Base-by-base conservation (phyloP, 768 basidiomycete species). In the Calocera cornea region DNA sequence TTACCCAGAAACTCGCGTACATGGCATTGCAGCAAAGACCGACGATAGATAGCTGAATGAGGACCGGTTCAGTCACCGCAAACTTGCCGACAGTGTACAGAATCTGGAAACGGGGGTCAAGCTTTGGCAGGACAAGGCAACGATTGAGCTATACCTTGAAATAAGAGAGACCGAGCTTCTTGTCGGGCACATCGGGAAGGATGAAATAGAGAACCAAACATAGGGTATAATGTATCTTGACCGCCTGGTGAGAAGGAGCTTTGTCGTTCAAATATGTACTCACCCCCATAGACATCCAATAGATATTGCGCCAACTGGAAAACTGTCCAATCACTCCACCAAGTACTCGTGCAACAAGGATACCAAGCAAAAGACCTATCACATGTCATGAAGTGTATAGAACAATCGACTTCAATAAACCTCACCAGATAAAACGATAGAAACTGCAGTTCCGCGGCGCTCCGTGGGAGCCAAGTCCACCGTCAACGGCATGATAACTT, bases 401-500 rank as follows among this genome's bases (percentile, higher is more conserved):
- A 34, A 49, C 29, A 33, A 3, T 5, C 16, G 11, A 10, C 11
- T 33, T 2, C 69, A 22, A 74, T 75, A 19, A 76, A 67, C 14
- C 27, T 60, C 19, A 7, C 76, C 78, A 1, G 74, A 73, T 2
- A 79, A 67, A 14, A 77, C 77, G 66, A 92, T 86, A 0, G 89
- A 86, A 49, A 95, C 80, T 0, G 91, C 87, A 3, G 86, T 80
- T 0, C 87, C 92, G 33, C 91, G 84, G 24, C 83, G 82, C 63
- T 86, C 81, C 0, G 87, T 84, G 0, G 88, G 85, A 0, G 91
- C 91, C 31, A 95, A 83, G 76, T 95, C 93, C 1, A 86, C 92
- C 0, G 90, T 89, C 41, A 88, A 72, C 0, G 92, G 84, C 67
- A 95, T 84, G 68, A 86, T 77, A 68, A 94, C 69, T 72, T 81